Conservation (phyloP, 2,329 filamentous ascomycete genomes). For the Fusarium nematophilum region DNA sequence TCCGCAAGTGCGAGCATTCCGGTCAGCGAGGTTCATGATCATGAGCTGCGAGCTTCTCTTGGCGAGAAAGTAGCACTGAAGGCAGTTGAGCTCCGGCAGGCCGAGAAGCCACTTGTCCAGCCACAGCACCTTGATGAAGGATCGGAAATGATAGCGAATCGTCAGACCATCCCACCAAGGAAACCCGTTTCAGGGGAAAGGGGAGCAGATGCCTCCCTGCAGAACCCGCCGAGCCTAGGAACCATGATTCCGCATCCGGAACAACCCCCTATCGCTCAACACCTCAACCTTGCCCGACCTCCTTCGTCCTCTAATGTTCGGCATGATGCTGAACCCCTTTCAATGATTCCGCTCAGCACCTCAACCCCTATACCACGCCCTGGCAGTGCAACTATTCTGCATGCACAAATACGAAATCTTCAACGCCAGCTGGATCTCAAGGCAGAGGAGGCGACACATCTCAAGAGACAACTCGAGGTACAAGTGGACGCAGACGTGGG, state of each 20-base stretch:
- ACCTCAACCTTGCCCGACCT: constrained; percentile 51
- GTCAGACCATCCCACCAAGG: constrained; percentile 9
- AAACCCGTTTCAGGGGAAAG: constrained; percentile 17
- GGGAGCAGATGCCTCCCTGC: constrained; percentile 15
- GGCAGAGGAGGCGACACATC: constrained; percentile 58
- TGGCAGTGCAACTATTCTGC: constrained; percentile 52
- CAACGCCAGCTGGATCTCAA: constrained; percentile 59
- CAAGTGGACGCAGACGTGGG: constrained; percentile 57
- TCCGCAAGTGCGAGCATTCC: constrained; percentile 1
- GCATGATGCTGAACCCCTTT: not conserved
- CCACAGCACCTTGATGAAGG: not conserved
- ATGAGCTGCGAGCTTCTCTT: constrained; percentile 24
- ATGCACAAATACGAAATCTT: constrained; percentile 62
- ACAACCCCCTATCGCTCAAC: constrained; percentile 53
- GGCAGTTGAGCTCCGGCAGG: constrained; percentile 27
- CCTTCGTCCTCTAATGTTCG: constrained; percentile 42
- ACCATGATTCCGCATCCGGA: constrained; percentile 53
- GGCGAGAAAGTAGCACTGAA: constrained; percentile 33
- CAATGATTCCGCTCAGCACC: not conserved
- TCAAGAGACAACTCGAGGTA: constrained; percentile 60
- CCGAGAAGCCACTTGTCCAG: not conserved
- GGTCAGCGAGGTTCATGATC: not conserved
- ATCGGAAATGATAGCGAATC: constrained; percentile 3
- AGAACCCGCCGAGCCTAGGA: constrained; percentile 48
- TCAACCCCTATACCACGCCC: constrained; percentile 35